Conservation (phyloP, 495 filamentous ascomycete genomes). For the Tetracladium marchalianum region DNA sequence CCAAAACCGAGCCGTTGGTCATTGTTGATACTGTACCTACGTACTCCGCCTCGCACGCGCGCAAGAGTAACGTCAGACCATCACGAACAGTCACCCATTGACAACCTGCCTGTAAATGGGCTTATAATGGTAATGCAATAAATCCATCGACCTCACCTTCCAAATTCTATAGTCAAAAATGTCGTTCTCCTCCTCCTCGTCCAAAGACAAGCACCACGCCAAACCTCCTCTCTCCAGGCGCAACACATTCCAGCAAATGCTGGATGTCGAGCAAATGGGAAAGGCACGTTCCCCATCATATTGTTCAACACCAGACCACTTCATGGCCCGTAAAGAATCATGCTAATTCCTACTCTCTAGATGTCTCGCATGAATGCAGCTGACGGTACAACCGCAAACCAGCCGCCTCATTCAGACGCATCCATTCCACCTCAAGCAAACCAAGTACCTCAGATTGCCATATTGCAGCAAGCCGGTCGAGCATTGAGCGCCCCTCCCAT, state of each 20-base stretch:
- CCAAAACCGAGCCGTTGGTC: no score
- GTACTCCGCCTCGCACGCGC: no score
- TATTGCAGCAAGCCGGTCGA: constrained; percentile 1
- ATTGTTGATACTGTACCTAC: no score
- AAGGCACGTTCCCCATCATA: constrained; percentile 32
- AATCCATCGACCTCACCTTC: no score
- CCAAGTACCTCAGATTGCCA: background rate
- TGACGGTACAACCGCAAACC: background rate
- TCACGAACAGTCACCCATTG: no score
- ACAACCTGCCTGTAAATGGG: no score
- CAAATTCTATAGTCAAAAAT: no score
- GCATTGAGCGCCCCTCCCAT: constrained; percentile 13
- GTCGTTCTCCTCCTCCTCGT: no score
- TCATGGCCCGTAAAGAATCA: constrained; percentile 5
- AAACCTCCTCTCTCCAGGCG: constrained; percentile 17
- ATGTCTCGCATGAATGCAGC: constrained; percentile 26
- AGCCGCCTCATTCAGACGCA: constrained; percentile 10
- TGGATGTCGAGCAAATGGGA: constrained; percentile 40
- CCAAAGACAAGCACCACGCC: background rate
- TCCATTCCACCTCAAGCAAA: background rate
- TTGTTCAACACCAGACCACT: constrained; percentile 25
- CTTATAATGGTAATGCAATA: no score
- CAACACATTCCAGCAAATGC: constrained; percentile 37
- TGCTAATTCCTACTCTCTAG: constrained; percentile 25
- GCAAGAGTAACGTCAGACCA: no score